phyloP scores from a whole-genome alignment of 768 basidiomycete species.

The Pilatotrama ljubarskyi region DNA sequence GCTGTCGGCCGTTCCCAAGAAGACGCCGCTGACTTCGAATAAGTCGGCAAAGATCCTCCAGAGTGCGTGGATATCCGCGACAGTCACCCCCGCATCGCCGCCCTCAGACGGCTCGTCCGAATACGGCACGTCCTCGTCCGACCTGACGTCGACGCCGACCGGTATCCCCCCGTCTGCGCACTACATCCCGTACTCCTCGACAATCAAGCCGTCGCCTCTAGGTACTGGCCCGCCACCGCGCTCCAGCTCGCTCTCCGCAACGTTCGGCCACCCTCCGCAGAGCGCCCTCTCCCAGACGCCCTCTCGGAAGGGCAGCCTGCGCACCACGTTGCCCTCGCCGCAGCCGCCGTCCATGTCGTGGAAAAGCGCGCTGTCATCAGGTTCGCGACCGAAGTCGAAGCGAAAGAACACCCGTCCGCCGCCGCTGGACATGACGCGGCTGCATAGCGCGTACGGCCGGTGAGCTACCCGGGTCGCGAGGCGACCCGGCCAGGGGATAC shows the following conservation, averaged over 20 bases:
- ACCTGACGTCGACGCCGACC: slow-evolving; percentile 21
- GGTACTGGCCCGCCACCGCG: slow-evolving; percentile 13
- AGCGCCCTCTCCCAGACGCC: slow-evolving; percentile 14
- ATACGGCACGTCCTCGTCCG: slow-evolving; percentile 14
- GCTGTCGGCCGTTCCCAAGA: slow-evolving; percentile 10
- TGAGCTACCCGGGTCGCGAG: slow-evolving; percentile 10
- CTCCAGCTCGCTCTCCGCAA: slow-evolving; percentile 19
- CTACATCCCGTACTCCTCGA: slow-evolving; percentile 21
- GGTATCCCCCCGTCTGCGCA: slow-evolving; percentile 18
- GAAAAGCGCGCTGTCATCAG: slow-evolving; percentile 1
- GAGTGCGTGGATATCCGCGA: slow-evolving; percentile 20
- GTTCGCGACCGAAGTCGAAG: slow-evolving; percentile 14
- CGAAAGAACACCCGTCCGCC: slow-evolving; percentile 17
- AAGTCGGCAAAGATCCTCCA: slow-evolving; percentile 22
- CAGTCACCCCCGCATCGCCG: slow-evolving; percentile 20
- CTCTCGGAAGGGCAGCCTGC: slow-evolving; percentile 9
- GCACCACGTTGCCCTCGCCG: slow-evolving; percentile 7
- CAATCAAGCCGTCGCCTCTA: slow-evolving; percentile 21
- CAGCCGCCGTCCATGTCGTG: not conserved
- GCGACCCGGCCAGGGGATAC: slow-evolving; percentile 9
- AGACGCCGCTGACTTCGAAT: slow-evolving; percentile 14
- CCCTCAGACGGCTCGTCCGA: slow-evolving; percentile 14
- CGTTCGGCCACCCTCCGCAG: slow-evolving; percentile 13
- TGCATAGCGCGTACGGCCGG: slow-evolving; percentile 19
- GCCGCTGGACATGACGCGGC: slow-evolving; percentile 21